A percentile compares a stretch with the other conserved stretches of the same genome.
These are phyloP conservation scores for Lobosporangium transversale DNA, from an alignment of 192 early-diverging fungal species.

Conservation along the genomic window DNA sequence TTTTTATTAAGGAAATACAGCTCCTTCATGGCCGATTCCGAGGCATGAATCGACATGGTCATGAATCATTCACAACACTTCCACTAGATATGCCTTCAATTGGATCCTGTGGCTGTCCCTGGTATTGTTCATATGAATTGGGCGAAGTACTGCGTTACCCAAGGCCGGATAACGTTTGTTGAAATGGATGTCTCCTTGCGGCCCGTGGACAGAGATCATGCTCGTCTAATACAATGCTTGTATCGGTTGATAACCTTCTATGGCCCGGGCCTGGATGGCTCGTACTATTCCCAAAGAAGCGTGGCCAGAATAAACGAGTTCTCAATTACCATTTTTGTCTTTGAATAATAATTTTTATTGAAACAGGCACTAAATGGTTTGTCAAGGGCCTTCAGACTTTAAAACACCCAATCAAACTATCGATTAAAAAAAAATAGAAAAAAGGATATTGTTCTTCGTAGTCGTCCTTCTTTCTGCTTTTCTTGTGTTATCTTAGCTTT, in stretches of 20 bases:
- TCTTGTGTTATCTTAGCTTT: too few species aligned
- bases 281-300: neutral
- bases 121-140: constrained; percentile 8
- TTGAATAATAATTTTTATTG: constrained; percentile 72
- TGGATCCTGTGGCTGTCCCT: neutral
- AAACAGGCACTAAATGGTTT: too few species aligned
- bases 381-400: too few species aligned
- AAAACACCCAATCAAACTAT: too few species aligned
- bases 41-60: neutral
- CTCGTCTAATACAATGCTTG: constrained; percentile 41
- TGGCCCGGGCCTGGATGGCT: constrained; percentile 7
- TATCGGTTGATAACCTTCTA: constrained; percentile 24
- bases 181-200: constrained; percentile 23
- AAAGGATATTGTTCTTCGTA: too few species aligned
- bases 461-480: too few species aligned
- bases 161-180: constrained; percentile 42
- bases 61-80: neutral
- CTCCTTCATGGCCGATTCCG: neutral
- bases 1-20: neutral
- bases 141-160: constrained; percentile 9
- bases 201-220: neutral
- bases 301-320: constrained; percentile 2
- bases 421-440: too few species aligned
- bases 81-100: neutral
- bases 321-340: constrained; percentile 32